Evolutionary conservation across 2,329 filamentous ascomycete species (phyloP).

Genomic region (Dothistroma septosporum): DNA sequence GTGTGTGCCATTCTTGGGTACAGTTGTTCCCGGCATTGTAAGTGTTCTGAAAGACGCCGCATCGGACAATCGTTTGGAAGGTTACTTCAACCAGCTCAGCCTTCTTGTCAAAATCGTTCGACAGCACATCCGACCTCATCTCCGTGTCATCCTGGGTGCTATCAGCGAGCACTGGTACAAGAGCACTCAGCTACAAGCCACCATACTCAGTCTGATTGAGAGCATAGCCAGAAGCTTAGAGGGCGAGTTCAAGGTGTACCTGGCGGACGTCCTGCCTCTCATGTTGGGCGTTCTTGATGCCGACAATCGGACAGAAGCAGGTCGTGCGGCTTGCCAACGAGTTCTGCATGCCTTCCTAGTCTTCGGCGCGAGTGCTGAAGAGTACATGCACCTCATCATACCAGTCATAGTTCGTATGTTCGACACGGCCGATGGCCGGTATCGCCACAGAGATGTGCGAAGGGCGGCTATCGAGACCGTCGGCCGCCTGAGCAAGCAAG

Average conservation of each 20-base stretch:
- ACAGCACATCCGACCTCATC: conserved; percentile 89
- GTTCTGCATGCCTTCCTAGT: conserved; percentile 94
- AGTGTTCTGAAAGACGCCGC: conserved; percentile 80
- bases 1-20: conserved; percentile 88
- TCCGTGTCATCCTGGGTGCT: conserved; percentile 80
- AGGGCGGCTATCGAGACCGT: conserved; percentile 92
- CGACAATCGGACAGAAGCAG: conserved; percentile 70
- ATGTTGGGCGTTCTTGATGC: conserved; percentile 94
- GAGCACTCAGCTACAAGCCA: conserved; percentile 76
- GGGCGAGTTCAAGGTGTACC: conserved; percentile 95
- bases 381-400: conserved; percentile 99
- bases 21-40: conserved; percentile 92
- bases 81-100: conserved; percentile 95
- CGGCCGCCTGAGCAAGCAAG: conserved; percentile 87
- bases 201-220: conserved; percentile 87
- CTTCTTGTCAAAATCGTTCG: conserved; percentile 91
- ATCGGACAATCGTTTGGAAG: conserved; percentile 64
- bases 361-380: conserved; percentile 90
- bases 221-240: conserved; percentile 90
- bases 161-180: conserved; percentile 87
- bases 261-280: conserved; percentile 80
- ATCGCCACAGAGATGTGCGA: conserved; percentile 60
- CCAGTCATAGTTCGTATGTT: conserved; percentile 93
- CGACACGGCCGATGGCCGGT: conserved; percentile 56
- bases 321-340: conserved; percentile 42